Base-by-base conservation (phyloP, 148 eudicot species). In the Dianthus caryophyllus region DNA sequence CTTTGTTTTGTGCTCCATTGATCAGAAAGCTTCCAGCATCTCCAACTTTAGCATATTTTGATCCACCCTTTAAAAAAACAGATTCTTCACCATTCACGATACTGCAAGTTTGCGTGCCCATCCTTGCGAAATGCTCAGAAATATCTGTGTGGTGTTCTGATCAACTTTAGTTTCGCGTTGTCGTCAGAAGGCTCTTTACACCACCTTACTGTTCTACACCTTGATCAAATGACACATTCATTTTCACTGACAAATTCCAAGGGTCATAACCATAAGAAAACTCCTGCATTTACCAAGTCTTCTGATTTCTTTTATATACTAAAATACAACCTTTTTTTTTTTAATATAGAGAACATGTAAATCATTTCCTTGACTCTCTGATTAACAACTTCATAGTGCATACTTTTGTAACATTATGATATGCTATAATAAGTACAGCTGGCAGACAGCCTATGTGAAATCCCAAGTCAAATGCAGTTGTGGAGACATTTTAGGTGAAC, bases 211-310 rank as follows among this genome's bases (percentile, higher is more conserved):
- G 52, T 44, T 44, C 21, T 43, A 7, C 36, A 8, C 36, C 14
- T 14, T 44, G 52, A 44, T 44, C 66, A 63, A 63, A 63, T 63
- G 66, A 7, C 12, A 46, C 36, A 30, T 44, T 44, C 66, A 63
- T 43, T 63, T 43, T 44, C 52, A 44, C 44, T 63, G 66, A 63
- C 66, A 31, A n/a, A n/a, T 63, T 63, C 25, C 52, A 43, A 44
- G 26, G 26, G 22, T 63, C 52, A 25, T 25, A 43, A 24, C 29
- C 66, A 43, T 62, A 63, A 14, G 5, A 63, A n/a, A 15, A 63
- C 17, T 63, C 66, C 66, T 6, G 22, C 30, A 22, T 15, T 43
- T 63, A 63, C 66, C 52, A 21, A 44, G 66, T 63, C 66, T 63
- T 9, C 14, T n/a, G n/a, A n/a, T n/a, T 8, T 24, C 7, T 63